These are phyloP conservation scores for Paramyrothecium sp. DNA, from an alignment of 2,329 filamentous ascomycete genomes.

Conservation along the genomic window DNA sequence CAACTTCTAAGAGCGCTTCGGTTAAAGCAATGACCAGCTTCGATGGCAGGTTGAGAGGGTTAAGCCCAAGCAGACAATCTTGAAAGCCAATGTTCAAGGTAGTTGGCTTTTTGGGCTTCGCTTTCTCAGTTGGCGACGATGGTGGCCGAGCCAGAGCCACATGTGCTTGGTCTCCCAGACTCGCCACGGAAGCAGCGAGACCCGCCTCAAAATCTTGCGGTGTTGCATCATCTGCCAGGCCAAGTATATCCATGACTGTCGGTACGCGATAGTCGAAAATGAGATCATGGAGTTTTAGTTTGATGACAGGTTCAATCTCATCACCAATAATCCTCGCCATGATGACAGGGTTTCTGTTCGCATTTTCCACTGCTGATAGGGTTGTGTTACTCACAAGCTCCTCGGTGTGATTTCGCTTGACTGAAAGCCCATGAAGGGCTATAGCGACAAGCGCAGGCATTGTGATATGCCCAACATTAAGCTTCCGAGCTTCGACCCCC, in stretches of 20 bases:
- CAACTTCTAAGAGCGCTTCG: slow-evolving; percentile 70
- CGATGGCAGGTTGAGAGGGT: slow-evolving; percentile 71
- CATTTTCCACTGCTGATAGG: slow-evolving; percentile 22
- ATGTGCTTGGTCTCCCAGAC: slow-evolving; percentile 65
- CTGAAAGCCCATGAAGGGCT: slow-evolving; percentile 62
- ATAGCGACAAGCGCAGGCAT: slow-evolving; percentile 80
- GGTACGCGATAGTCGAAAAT: slow-evolving; percentile 87
- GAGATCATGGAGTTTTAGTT: slow-evolving; percentile 81
- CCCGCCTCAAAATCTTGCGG: slow-evolving; percentile 72
- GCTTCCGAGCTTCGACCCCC: slow-evolving; percentile 54
- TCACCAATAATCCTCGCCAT: slow-evolving; percentile 91
- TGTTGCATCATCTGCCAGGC: slow-evolving; percentile 64
- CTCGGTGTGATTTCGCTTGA: slow-evolving; percentile 66
- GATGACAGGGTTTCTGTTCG: slow-evolving; percentile 51
- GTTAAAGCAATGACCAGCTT: slow-evolving; percentile 79
- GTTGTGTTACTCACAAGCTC: slow-evolving; percentile 62
- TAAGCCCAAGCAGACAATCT: slow-evolving; percentile 81
- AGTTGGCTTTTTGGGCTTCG: slow-evolving; percentile 51
- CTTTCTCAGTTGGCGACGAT: slow-evolving; percentile 18
- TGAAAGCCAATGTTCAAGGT: slow-evolving; percentile 72
- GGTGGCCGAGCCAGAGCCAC: slow-evolving; percentile 36
- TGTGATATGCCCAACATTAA: slow-evolving; percentile 79
- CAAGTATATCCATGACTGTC: slow-evolving; percentile 76
- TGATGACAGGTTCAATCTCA: slow-evolving; percentile 88
- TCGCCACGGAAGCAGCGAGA: slow-evolving; percentile 77